Percentiles rank a stretch among this genome's conserved stretches.
These are phyloP conservation scores for Salmacisia buchloeana DNA, from an alignment of 1,284 basidiomycete species.

Conservation along the genomic window DNA sequence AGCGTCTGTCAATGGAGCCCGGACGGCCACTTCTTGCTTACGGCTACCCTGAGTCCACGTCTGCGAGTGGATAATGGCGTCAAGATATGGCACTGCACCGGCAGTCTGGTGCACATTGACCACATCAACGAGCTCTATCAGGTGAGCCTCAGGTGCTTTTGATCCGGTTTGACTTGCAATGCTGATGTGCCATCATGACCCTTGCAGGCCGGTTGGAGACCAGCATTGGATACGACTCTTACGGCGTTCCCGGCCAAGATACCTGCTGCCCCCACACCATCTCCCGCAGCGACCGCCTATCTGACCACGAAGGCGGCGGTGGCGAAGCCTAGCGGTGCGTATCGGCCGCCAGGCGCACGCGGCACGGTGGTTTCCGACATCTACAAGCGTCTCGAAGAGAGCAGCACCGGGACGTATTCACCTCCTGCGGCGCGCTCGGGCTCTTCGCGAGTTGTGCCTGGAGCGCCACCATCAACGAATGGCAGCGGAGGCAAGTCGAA, in stretches of 20 bases:
- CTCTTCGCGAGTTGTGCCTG: slow-evolving; percentile 21
- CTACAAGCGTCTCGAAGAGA: slow-evolving; percentile 83
- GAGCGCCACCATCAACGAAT: slow-evolving; percentile 29
- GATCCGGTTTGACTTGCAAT: neutral
- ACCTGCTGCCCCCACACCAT: slow-evolving; percentile 70
- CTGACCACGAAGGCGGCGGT: slow-evolving; percentile 45
- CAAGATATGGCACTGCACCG: slow-evolving; percentile 89
- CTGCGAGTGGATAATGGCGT: slow-evolving; percentile 94
- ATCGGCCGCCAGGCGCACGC: slow-evolving; percentile 61
- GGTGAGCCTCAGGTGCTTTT: slow-evolving; percentile 8
- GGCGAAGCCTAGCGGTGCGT: slow-evolving; percentile 52
- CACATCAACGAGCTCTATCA: slow-evolving; percentile 79
- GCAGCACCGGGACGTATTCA: slow-evolving; percentile 44
- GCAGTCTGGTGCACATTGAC: slow-evolving; percentile 74
- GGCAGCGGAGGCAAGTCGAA: neutral
- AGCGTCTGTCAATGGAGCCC: slow-evolving; percentile 92
- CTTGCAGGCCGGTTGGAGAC: slow-evolving; percentile 66
- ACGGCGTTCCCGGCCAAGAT: slow-evolving; percentile 69
- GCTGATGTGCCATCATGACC: neutral
- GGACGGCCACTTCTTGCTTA: slow-evolving; percentile 84
- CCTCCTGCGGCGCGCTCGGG: slow-evolving; percentile 20
- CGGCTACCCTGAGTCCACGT: slow-evolving; percentile 86
- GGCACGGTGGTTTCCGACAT: slow-evolving; percentile 75
- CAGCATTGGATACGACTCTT: slow-evolving; percentile 62
- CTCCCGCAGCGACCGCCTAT: slow-evolving; percentile 57